Evolutionary conservation across 495 filamentous ascomycete genomes (phyloP).

Genomic region (Talaromyces trachyspermus): DNA sequence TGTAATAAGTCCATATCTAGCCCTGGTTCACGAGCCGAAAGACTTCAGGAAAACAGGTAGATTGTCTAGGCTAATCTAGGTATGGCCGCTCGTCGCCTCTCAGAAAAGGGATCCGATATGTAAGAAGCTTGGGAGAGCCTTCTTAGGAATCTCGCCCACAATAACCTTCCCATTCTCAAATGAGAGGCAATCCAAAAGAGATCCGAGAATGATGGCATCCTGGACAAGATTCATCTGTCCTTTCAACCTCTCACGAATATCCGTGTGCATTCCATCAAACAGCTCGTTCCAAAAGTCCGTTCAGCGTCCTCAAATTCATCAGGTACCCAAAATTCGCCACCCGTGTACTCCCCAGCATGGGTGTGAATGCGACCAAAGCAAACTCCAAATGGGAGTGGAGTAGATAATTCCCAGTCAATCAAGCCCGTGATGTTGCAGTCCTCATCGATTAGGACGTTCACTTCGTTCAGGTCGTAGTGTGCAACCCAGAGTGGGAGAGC

Average conservation of each 20-base stretch:
- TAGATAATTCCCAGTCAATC: conserved; percentile 28
- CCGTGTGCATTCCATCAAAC: neutral
- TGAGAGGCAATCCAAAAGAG: neutral
- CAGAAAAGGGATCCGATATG: neutral
- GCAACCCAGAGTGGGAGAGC: conserved; percentile 24
- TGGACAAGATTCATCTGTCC: neutral
- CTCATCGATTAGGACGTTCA: conserved; percentile 27
- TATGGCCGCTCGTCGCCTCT: neutral
- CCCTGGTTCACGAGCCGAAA: too few species aligned
- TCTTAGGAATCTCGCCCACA: neutral
- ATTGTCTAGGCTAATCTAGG: too few species aligned
- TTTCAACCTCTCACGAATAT: neutral
- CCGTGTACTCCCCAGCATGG: conserved; percentile 21
- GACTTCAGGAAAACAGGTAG: too few species aligned
- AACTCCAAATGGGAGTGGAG: conserved; percentile 25
- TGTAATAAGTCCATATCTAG: too few species aligned
- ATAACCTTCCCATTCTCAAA: neutral
- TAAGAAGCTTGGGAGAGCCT: neutral
- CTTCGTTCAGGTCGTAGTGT: conserved; percentile 25
- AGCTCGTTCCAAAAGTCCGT: neutral
- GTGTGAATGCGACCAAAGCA: conserved; percentile 27
- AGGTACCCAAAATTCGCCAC: conserved; percentile 20
- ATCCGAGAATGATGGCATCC: neutral
- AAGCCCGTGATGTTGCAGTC: conserved; percentile 22
- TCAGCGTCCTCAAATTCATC: neutral